Percentiles rank a stretch among this genome's conserved stretches.
phyloP scores from a whole-genome alignment of 805 yeast genomes.

The Kodamaea lidongshanica region DNA sequence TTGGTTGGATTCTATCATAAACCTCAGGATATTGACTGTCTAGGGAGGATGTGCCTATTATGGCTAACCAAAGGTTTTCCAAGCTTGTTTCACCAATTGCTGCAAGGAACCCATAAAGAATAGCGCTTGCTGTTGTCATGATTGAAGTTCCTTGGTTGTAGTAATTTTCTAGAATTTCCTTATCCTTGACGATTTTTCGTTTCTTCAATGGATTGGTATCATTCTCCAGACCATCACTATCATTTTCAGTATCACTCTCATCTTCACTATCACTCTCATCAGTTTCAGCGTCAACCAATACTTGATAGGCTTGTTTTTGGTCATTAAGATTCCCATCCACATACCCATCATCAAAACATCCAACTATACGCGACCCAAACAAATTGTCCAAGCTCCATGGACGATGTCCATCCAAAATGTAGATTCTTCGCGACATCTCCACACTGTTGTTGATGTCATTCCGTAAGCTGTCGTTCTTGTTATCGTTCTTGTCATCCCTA shows the following conservation, averaged over 20 bases:
- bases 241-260: constrained; percentile 33
- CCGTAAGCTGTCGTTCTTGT: constrained; percentile 18
- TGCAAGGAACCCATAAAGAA: constrained; percentile 72
- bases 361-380: constrained; percentile 72
- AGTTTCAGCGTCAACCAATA: constrained; percentile 27
- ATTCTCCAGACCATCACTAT: constrained; percentile 22
- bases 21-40: constrained; percentile 69
- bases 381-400: constrained; percentile 96
- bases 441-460: constrained; percentile 10
- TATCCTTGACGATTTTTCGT: constrained; percentile 35
- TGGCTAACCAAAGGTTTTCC: constrained; percentile 75
- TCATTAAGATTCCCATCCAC: constrained; percentile 51
- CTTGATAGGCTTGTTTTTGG: constrained; percentile 59
- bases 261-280: constrained; percentile 31
- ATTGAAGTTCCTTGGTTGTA: constrained; percentile 80
- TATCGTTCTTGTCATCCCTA: constrained; percentile 19
- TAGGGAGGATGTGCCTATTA: constrained; percentile 81
- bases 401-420: constrained; percentile 83
- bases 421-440: constrained; percentile 51
- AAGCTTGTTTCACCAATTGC: constrained; percentile 74
- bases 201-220: constrained; percentile 7
- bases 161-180: constrained; percentile 61
- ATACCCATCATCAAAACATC: constrained; percentile 83
- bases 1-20: constrained; percentile 64
- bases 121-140: constrained; percentile 68